Conservation (phyloP, 495 filamentous ascomycete genomes). For the Collariella sp. region DNA sequence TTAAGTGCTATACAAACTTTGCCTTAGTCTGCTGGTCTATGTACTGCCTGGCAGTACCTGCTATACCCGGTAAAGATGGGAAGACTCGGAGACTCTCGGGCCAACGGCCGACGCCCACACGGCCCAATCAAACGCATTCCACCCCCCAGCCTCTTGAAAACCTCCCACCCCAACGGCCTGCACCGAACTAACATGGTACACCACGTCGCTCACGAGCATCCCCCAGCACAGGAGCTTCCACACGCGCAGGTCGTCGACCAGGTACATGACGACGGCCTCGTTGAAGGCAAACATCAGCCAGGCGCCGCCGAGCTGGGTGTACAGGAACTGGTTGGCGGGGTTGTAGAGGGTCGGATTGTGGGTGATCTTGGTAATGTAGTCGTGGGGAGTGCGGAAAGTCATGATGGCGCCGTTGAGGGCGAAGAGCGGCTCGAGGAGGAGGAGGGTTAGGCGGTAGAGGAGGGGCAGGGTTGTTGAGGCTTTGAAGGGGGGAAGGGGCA, state of each 20-base stretch:
- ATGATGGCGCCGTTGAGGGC: conserved; percentile 26
- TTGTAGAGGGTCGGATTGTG: conserved; percentile 7
- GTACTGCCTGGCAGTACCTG: too few species aligned
- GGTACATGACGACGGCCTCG: conserved; percentile 49
- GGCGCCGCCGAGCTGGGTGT: conserved; percentile 42
- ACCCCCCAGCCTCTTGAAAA: conserved; percentile 9
- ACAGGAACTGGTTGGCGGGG: conserved; percentile 21
- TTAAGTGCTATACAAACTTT: too few species aligned
- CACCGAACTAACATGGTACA: conserved; percentile 11
- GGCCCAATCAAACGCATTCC: conserved; percentile 16
- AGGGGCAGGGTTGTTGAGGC: conserved; percentile 23
- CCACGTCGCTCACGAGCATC: conserved; percentile 24
- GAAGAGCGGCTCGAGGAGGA: conserved; percentile 48
- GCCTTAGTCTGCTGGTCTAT: too few species aligned
- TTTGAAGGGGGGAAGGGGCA: neutral
- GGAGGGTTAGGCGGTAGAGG: conserved; percentile 45
- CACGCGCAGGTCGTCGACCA: conserved; percentile 42
- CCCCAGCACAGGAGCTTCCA: conserved; percentile 37
- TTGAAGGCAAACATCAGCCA: conserved; percentile 50
- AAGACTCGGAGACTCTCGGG: conserved; percentile 6
- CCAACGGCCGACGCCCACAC: conserved; percentile 6
- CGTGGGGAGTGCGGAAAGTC: conserved; percentile 33
- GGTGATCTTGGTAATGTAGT: conserved; percentile 25
- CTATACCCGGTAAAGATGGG: too few species aligned
- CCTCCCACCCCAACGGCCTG: conserved; percentile 24